phyloP scores from a whole-genome alignment of 768 basidiomycete genomes.

The Termitomyces sp. region DNA sequence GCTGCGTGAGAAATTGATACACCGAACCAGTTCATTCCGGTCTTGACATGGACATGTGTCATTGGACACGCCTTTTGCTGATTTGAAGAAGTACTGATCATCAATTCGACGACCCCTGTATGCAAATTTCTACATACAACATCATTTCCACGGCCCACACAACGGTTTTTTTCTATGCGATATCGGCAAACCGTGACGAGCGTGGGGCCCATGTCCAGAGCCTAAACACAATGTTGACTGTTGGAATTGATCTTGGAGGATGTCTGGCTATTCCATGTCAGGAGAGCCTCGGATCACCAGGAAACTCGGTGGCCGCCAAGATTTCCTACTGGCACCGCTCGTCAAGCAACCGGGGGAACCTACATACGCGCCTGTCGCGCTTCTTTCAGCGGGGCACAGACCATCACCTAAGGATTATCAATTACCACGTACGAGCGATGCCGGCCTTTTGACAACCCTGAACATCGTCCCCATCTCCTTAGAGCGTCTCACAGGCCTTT shows the following conservation, averaged over 20 bases:
- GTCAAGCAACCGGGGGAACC: background rate
- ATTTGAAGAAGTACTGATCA: too few species aligned
- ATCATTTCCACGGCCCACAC: too few species aligned
- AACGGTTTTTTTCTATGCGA: too few species aligned
- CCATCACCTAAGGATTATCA: background rate
- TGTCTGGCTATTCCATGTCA: background rate
- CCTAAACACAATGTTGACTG: background rate
- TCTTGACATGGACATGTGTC: too few species aligned
- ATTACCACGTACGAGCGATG: conserved; percentile 1
- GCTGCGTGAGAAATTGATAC: background rate
- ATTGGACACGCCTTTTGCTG: too few species aligned
- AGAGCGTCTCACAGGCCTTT: background rate
- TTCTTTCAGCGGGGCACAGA: too few species aligned
- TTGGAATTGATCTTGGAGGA: background rate
- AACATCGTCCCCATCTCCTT: conserved; percentile 1
- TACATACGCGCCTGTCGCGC: background rate
- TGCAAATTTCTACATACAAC: background rate
- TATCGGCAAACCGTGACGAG: background rate
- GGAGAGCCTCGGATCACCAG: background rate
- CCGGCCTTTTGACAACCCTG: background rate
- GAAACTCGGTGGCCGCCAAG: background rate
- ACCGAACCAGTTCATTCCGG: too few species aligned
- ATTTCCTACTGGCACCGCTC: background rate
- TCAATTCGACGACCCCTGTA: too few species aligned
- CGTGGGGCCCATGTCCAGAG: background rate